Base-by-base conservation (phyloP, 75 land plant genomes). In the Adiantum capillusveneris region DNA sequence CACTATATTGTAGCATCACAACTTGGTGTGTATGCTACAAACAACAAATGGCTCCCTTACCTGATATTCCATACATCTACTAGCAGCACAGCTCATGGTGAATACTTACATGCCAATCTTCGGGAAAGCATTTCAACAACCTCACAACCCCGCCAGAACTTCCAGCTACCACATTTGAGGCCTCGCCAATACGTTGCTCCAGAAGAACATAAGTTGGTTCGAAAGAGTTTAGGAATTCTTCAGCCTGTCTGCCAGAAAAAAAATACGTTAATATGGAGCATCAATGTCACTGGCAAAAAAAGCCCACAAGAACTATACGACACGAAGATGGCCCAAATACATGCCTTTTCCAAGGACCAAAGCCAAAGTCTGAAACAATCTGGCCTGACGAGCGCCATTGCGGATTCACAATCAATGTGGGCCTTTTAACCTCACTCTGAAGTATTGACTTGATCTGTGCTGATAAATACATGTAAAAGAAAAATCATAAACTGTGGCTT, bases 291-390 rank as follows among this genome's bases (percentile, higher is more conserved):
- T 20, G n/a, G 49, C 17, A 46, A 46, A n/a, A n/a, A n/a, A n/a
- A n/a, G n/a, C n/a, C n/a, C n/a, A n/a, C n/a, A n/a, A n/a, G n/a
- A n/a, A n/a, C n/a, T n/a, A n/a, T n/a, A n/a, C n/a, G n/a, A n/a
- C n/a, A n/a, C n/a, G 14, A 41, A 14, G 43, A 41, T 9, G 43
- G 43, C 14, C 12, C 22, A 2, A 18, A 46, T 31, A 19, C 43
- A 31, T 59, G 76, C 80, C 80, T 78, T 65, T 31, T 78, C 80
- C 80, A 78, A 34, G 78, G 78, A 11, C 80, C 80, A 50, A 78
- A 74, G 18, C 80, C 80, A 64, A 78, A 78, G 39, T 78, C 80
- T 34, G 80, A 78, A 21, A 78, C 72, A 64, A 78, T 62, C 68
- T 78, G 80, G n/a, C 80, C 80, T 21, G 78, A 56, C 58, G 72